Evolutionary conservation across 768 basidiomycete genomes (phyloP).

Genomic region (Bullera alba): DNA sequence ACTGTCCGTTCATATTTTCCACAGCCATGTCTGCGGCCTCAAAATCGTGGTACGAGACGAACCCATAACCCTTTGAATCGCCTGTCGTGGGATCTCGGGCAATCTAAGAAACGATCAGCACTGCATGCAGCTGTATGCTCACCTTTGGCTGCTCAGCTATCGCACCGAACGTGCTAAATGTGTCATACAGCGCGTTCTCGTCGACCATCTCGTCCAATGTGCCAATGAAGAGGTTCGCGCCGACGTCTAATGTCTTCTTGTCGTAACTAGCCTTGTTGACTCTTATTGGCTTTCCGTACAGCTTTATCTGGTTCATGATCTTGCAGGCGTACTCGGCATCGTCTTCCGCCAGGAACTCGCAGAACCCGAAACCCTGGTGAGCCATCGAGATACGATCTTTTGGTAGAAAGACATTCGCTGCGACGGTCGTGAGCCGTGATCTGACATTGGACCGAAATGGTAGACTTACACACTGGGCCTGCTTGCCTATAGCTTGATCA

Average conservation of each 20-base stretch:
- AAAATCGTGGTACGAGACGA: conserved; percentile 95
- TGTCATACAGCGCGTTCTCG: conserved; percentile 84
- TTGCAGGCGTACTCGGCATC: conserved; percentile 99
- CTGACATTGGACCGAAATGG: neutral
- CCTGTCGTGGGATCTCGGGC: conserved; percentile 80
- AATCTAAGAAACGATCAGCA: conserved; percentile 55
- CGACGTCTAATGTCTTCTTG: conserved; percentile 95
- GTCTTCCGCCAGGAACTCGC: conserved; percentile 97
- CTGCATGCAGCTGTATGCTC: conserved; percentile 3
- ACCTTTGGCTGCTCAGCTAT: conserved; percentile 46
- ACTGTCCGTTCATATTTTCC: conserved; percentile 95
- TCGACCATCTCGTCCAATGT: conserved; percentile 93
- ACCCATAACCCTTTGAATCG: conserved; percentile 91
- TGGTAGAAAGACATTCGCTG: conserved; percentile 94
- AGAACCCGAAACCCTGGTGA: conserved; percentile 99
- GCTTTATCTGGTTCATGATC: conserved; percentile 99
- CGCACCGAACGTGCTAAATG: conserved; percentile 74
- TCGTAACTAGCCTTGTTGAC: conserved; percentile 99
- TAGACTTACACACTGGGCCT: conserved; percentile 83
- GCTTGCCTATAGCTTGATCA: conserved; percentile 55
- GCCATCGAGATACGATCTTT: conserved; percentile 98
- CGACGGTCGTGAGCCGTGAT: neutral
- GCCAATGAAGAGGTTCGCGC: conserved; percentile 94
- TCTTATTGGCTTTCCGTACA: conserved; percentile 96
- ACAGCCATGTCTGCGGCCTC: conserved; percentile 93